phyloP scores from a whole-genome alignment of 495 filamentous ascomycete genomes.

The Aspergillus bertholletiae region DNA sequence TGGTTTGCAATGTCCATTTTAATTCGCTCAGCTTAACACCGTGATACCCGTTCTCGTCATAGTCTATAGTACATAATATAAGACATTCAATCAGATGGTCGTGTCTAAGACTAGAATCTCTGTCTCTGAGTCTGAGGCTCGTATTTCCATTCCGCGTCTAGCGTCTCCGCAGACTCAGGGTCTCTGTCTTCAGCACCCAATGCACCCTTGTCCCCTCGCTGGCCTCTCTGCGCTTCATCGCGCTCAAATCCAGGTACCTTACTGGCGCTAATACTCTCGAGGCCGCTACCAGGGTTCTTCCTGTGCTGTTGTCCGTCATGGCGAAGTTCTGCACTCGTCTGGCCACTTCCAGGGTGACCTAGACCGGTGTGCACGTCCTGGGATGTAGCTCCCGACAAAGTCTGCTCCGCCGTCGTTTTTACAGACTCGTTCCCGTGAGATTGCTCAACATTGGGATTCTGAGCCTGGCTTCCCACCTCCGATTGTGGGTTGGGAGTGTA shows the following conservation, averaged over 20 bases:
- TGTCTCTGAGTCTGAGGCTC: constrained; percentile 26
- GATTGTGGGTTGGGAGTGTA: constrained; percentile 52
- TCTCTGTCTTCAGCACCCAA: constrained; percentile 40
- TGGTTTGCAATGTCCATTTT: not conserved
- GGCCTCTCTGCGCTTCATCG: constrained; percentile 20
- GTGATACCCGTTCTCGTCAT: constrained; percentile 17
- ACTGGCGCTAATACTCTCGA: constrained; percentile 51
- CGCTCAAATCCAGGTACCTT: constrained; percentile 27
- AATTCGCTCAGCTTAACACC: not conserved
- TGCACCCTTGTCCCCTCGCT: constrained; percentile 27
- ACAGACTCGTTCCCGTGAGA: constrained; percentile 39
- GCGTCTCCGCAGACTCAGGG: constrained; percentile 42
- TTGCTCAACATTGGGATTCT: constrained; percentile 38
- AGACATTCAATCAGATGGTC: not conserved
- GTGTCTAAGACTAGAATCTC: not conserved
- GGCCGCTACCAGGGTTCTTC: constrained; percentile 50
- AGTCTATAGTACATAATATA: constrained; percentile 2
- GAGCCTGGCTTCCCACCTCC: constrained; percentile 44
- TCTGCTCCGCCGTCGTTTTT: constrained; percentile 46
- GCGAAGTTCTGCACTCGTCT: constrained; percentile 54
- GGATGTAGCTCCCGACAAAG: constrained; percentile 61
- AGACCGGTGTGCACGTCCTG: constrained; percentile 56
- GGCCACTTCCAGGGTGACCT: constrained; percentile 59
- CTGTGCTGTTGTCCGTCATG: constrained; percentile 50
- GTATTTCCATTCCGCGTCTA: constrained; percentile 45